Conservation (phyloP, 768 basidiomycete genomes). For the Daedaleopsis sinensis region DNA sequence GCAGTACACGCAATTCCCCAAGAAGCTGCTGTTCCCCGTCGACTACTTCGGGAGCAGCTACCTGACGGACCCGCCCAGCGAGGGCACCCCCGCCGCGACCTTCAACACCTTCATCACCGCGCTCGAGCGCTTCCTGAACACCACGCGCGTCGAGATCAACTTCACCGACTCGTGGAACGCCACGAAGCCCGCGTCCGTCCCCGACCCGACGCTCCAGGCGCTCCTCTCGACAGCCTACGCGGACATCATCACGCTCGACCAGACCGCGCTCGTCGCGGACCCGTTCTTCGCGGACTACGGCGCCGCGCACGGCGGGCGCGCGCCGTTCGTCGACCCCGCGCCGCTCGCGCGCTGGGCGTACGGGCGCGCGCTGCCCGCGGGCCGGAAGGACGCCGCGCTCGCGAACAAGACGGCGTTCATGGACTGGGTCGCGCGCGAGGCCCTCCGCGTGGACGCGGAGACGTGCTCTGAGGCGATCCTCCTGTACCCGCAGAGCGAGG, state of each 20-base stretch:
- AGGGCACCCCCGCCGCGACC: constrained; percentile 23
- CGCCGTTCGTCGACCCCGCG: constrained; percentile 34
- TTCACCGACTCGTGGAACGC: constrained; percentile 26
- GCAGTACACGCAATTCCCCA: constrained; percentile 31
- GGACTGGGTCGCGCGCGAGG: constrained; percentile 32
- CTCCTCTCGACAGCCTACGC: constrained; percentile 33
- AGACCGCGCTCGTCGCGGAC: constrained; percentile 30
- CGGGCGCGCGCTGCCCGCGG: constrained; percentile 21
- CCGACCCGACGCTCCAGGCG: constrained; percentile 23
- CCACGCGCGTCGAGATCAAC: constrained; percentile 29
- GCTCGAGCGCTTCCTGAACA: constrained; percentile 32
- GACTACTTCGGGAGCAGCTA: constrained; percentile 30
- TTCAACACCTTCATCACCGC: constrained; percentile 30
- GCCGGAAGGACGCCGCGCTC: constrained; percentile 24
- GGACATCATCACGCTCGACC: constrained; percentile 31
- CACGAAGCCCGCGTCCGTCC: constrained; percentile 25
- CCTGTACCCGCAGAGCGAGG: constrained; percentile 34
- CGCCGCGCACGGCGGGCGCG: constrained; percentile 26
- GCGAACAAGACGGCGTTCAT: constrained; percentile 33
- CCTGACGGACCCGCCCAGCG: constrained; percentile 23
- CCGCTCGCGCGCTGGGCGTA: constrained; percentile 32
- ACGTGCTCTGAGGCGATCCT: constrained; percentile 33
- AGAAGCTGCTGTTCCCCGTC: constrained; percentile 31
- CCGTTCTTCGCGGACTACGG: constrained; percentile 32
- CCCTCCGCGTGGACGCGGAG: constrained; percentile 20